A percentile compares a stretch with the other conserved stretches of the same genome.
phyloP scores from a whole-genome alignment of 2,329 filamentous ascomycete species.

The Cephalotrichum gorgonifer region DNA sequence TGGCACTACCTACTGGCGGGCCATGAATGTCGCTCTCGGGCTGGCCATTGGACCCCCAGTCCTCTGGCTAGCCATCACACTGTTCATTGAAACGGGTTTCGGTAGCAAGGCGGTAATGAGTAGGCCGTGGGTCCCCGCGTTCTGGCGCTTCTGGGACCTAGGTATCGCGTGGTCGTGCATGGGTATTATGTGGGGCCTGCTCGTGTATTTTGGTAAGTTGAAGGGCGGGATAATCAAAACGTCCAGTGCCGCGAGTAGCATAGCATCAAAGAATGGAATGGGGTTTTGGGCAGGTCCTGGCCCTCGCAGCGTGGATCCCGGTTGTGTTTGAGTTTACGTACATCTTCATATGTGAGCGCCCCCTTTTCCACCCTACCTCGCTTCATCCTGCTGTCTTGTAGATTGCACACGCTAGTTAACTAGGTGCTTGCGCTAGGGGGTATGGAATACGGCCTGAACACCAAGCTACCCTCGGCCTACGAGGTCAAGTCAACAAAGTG shows the following conservation, averaged over 20 bases:
- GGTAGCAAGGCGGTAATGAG: background rate
- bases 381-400: background rate
- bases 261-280: background rate
- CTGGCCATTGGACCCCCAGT: background rate
- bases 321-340: background rate
- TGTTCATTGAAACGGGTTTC: background rate
- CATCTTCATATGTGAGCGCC: background rate
- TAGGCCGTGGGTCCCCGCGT: background rate
- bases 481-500: too few relatives aligned
- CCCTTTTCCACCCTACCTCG: background rate
- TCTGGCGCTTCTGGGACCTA: background rate
- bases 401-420: too few relatives aligned
- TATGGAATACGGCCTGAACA: background rate
- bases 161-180: background rate
- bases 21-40: background rate
- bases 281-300: background rate
- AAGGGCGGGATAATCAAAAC: background rate
- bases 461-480: too few relatives aligned
- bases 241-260: background rate
- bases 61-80: background rate
- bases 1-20: background rate
- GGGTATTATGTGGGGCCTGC: background rate
- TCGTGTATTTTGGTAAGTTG: background rate
- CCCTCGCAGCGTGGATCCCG: background rate
- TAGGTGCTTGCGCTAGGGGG: background rate